These are phyloP conservation scores for Hondaea fermentalgiana DNA, from an alignment of 108 stramenopile genomes.

Conservation along the genomic window DNA sequence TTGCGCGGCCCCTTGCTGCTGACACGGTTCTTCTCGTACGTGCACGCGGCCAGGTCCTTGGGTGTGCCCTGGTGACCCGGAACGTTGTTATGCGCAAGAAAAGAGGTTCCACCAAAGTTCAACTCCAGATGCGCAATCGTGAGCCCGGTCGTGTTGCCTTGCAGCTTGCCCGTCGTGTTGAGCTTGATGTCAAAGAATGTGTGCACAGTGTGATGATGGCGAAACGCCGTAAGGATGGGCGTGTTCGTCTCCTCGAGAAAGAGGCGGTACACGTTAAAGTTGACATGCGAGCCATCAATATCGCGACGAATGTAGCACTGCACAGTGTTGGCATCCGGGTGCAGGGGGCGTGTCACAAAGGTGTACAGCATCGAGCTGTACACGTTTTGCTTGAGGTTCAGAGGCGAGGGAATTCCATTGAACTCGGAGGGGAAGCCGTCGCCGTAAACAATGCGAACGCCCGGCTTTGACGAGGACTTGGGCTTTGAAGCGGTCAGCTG, in stretches of 20 bases:
- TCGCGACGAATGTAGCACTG: conserved; percentile 1
- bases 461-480: not conserved
- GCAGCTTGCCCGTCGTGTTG: not conserved
- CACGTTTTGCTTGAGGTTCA: not conserved
- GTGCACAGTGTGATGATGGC: not conserved
- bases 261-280: not conserved
- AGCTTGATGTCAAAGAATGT: conserved; percentile 13
- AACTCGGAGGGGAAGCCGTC: not conserved
- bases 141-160: not conserved
- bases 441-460: not conserved
- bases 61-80: not conserved
- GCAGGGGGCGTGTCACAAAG: not conserved
- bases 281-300: conserved; percentile 1
- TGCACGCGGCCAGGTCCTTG: conserved; percentile 48
- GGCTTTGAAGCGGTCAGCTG: no score
- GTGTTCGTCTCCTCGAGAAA: not conserved
- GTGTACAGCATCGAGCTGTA: conserved; percentile 16
- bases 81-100: not conserved
- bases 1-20: conserved; percentile 70
- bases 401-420: not conserved
- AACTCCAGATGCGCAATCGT: not conserved
- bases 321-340: not conserved
- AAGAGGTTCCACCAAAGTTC: not conserved
- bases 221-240: not conserved
- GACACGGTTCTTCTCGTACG: conserved; percentile 63